Evolutionary conservation across 371 early-diverging fungal genomes (phyloP).

Genomic region (Mucor irregularis): DNA sequence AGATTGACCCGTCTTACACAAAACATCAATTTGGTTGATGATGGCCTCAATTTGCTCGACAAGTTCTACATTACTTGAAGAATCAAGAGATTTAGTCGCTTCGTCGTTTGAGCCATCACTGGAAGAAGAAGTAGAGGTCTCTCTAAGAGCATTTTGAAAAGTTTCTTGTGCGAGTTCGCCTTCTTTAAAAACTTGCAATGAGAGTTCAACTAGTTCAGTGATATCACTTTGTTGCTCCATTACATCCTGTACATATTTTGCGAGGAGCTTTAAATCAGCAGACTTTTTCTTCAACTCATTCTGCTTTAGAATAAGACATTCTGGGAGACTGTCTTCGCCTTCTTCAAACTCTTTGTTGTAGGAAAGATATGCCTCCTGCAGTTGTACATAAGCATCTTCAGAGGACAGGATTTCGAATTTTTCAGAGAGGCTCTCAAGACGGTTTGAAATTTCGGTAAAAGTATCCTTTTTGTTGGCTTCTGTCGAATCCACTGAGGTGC

Average conservation of each 20-base stretch:
- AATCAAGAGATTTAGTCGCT: neutral
- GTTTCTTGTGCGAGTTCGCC: slow-evolving; percentile 29
- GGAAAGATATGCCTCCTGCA: slow-evolving; percentile 12
- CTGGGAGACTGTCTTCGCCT: neutral
- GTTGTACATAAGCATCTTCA: slow-evolving; percentile 13
- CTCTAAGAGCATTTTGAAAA: slow-evolving; percentile 16
- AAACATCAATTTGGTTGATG: neutral
- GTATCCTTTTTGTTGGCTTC: slow-evolving; percentile 1
- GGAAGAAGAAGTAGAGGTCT: neutral
- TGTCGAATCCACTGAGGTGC: no score
- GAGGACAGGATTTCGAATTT: slow-evolving; percentile 6
- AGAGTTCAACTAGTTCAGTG: slow-evolving; percentile 4
- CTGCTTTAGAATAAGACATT: slow-evolving; percentile 10
- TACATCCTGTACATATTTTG: slow-evolving; percentile 22
- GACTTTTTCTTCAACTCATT: slow-evolving; percentile 5
- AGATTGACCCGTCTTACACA: neutral
- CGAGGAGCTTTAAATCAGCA: slow-evolving; percentile 16
- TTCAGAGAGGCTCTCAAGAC: neutral
- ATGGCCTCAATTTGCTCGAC: slow-evolving; percentile 1
- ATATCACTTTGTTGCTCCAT: slow-evolving; percentile 24
- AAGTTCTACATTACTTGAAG: neutral
- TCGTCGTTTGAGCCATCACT: neutral
- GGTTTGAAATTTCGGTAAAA: neutral
- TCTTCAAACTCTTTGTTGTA: neutral
- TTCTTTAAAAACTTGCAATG: slow-evolving; percentile 12